Evolutionary conservation across 2,329 filamentous ascomycete genomes (phyloP).

Genomic region (Fonsecaea nubica): DNA sequence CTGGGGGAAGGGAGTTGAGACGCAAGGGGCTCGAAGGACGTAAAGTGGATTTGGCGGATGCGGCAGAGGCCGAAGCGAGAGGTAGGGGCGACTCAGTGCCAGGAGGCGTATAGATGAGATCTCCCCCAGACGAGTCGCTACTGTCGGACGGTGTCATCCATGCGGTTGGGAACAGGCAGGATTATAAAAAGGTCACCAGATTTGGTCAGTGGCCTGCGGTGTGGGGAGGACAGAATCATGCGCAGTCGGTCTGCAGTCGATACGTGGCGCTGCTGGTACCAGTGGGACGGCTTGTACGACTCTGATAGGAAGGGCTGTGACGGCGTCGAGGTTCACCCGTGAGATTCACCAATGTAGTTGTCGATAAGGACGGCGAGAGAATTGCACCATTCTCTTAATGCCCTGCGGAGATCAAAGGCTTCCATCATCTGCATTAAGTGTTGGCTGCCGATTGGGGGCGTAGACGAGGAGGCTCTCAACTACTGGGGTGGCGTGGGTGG

Average conservation of each 20-base stretch:
- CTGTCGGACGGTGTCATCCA: slow-evolving; percentile 43
- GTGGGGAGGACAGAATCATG: slow-evolving; percentile 10
- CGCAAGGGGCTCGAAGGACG: slow-evolving; percentile 35
- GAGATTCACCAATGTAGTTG: slow-evolving; percentile 10
- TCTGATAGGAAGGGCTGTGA: slow-evolving; percentile 8
- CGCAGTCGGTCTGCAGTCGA: slow-evolving; percentile 11
- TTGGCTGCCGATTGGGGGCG: neutral
- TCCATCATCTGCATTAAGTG: slow-evolving; percentile 8
- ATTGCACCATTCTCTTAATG: slow-evolving; percentile 12
- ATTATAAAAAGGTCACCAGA: slow-evolving; percentile 14
- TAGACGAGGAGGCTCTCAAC: neutral
- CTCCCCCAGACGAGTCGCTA: slow-evolving; percentile 38
- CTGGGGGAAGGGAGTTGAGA: slow-evolving; percentile 36
- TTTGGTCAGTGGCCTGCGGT: slow-evolving; percentile 13
- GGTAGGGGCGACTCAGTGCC: slow-evolving; percentile 37
- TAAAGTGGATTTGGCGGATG: slow-evolving; percentile 20
- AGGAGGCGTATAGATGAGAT: slow-evolving; percentile 40
- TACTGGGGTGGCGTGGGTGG: neutral
- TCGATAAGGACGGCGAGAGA: neutral
- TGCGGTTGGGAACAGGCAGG: slow-evolving; percentile 34
- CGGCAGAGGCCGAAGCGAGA: slow-evolving; percentile 2
- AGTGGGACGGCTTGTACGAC: neutral
- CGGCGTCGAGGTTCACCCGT: slow-evolving; percentile 2
- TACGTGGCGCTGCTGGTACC: slow-evolving; percentile 13
- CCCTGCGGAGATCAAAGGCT: slow-evolving; percentile 6